Percentiles rank a stretch among this genome's conserved stretches.
Evolutionary conservation across 2,329 filamentous ascomycete genomes (phyloP).

Genomic region (Nemania sp.): DNA sequence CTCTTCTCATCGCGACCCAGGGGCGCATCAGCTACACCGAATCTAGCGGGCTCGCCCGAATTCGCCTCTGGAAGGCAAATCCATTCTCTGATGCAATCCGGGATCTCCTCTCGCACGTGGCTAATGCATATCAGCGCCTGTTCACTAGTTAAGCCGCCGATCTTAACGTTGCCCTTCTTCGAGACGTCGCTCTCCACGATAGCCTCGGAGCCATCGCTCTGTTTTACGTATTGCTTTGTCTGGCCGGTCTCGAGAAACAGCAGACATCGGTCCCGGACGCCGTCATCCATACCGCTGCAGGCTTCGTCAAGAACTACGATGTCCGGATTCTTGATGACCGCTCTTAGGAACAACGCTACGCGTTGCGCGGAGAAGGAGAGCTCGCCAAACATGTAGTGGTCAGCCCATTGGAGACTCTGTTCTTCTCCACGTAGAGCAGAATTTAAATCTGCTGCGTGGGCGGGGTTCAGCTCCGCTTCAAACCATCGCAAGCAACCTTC

Average conservation of each 20-base stretch:
- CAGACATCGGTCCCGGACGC: conserved; percentile 83
- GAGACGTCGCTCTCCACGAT: conserved; percentile 53
- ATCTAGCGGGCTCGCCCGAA: conserved; percentile 62
- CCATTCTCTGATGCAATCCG: conserved; percentile 81
- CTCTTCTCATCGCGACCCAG: conserved; percentile 59
- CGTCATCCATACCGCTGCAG: conserved; percentile 82
- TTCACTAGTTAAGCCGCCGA: conserved; percentile 66
- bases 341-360: conserved; percentile 80
- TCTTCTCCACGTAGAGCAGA: conserved; percentile 17
- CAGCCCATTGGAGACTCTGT: conserved; percentile 63
- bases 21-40: conserved; percentile 66
- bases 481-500: conserved; percentile 78
- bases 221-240: conserved; percentile 47
- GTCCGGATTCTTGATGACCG: conserved; percentile 78
- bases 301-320: conserved; percentile 86
- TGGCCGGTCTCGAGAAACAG: conserved; percentile 75
- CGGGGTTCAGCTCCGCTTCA: conserved; percentile 72
- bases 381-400: conserved; percentile 69
- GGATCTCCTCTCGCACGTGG: conserved; percentile 88
- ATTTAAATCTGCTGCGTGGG: conserved; percentile 35
- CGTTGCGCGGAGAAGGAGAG: conserved; percentile 82
- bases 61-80: conserved; percentile 81
- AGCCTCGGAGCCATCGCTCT: conserved; percentile 39
- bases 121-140: conserved; percentile 93
- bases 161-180: conserved; percentile 50